phyloP scores from a whole-genome alignment of 2,329 filamentous ascomycete genomes.

The Aureobasidium sp. region DNA sequence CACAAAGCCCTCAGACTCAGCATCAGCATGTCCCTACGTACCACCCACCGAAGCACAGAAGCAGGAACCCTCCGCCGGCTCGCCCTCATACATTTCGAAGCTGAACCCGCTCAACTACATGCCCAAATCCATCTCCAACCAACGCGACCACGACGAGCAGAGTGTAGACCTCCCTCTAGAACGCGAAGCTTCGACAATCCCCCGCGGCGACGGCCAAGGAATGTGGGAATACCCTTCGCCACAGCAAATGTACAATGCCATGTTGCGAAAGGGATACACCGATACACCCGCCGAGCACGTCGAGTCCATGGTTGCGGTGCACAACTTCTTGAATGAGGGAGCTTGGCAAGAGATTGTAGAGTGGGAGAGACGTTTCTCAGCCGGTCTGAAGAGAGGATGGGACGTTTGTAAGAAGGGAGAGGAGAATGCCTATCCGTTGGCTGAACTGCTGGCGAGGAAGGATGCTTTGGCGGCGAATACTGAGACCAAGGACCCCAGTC shows the following conservation, averaged over 20 bases:
- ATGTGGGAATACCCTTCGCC: constrained; percentile 98
- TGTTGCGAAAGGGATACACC: constrained; percentile 89
- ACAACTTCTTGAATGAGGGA: constrained; percentile 97
- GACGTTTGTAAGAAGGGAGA: constrained; percentile 24
- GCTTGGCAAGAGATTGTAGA: constrained; percentile 92
- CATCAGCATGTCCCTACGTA: constrained; percentile 43
- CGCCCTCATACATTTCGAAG: constrained; percentile 50
- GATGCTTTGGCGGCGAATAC: constrained; percentile 2
- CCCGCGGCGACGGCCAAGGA: constrained; percentile 63
- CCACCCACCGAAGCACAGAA: constrained; percentile 29
- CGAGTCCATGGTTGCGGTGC: constrained; percentile 92
- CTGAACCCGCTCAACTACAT: constrained; percentile 88
- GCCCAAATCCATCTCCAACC: constrained; percentile 79
- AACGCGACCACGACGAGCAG: constrained; percentile 60
- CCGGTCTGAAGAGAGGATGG: constrained; percentile 52
- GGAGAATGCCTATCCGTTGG: constrained; percentile 22
- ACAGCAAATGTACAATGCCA: constrained; percentile 99
- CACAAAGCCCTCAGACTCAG: constrained; percentile 17
- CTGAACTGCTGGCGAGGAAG: constrained; percentile 19
- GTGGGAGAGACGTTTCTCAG: constrained; percentile 81
- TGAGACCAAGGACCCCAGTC: constrained; percentile 51
- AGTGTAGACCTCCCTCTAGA: constrained; percentile 64
- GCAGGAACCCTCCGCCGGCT: constrained; percentile 22
- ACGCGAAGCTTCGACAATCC: constrained; percentile 82
- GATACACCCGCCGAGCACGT: constrained; percentile 91